Base-by-base conservation (phyloP, 2,329 filamentous ascomycete species). In the Plenodomus lindquistii region DNA sequence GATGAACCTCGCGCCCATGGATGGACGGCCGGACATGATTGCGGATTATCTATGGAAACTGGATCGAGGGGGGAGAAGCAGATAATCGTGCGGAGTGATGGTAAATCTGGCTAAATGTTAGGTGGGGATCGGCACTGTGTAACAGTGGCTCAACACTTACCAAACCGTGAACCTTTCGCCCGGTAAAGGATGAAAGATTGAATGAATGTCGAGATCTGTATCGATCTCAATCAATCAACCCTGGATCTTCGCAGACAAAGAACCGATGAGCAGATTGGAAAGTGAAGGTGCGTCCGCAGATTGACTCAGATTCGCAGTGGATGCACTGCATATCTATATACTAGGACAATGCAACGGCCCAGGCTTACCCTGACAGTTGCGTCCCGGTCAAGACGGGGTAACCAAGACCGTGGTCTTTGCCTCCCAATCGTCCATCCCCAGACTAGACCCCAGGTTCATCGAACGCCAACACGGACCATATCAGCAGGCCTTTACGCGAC, bases 1-100 rank as follows among this genome's bases (percentile, higher is more conserved):
- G 46, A 87, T 77, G 57, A 85, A 66, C 27, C 56, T 58, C 37
- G 68, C 67, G 20, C 67, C 68, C 27, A 50, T 37, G 37, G 61
- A 52, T 24, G 27, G 27, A 31, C 27, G 27, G 11, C 19, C 20
- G 21, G 20, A 41, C 21, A 45, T 51, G 44, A 38, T 44, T 31
- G 27, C 22, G 40, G 36, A 24, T 24, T 24, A 20, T 48, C 37
- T 38, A 46, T n/a, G 16, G 9, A 4, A 37, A 21, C 42, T 16
- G 16, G 40, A 22, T 21, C n/a, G 19, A 15, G 18, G 13, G 27
- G 13, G 27, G 17, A 29, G 19, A 24, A 37, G 22, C n/a, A 8
- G 19, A 27, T 9, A 19, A 31, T 47, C 34, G 44, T 39, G 34
- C 16, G 22, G 15, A 37, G 34, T 15, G 11, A 35, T 20, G 22